Percentiles rank a stretch among this genome's conserved stretches.
phyloP scores from a whole-genome alignment of 2,329 filamentous ascomycete genomes.

The Calycina herbarum region DNA sequence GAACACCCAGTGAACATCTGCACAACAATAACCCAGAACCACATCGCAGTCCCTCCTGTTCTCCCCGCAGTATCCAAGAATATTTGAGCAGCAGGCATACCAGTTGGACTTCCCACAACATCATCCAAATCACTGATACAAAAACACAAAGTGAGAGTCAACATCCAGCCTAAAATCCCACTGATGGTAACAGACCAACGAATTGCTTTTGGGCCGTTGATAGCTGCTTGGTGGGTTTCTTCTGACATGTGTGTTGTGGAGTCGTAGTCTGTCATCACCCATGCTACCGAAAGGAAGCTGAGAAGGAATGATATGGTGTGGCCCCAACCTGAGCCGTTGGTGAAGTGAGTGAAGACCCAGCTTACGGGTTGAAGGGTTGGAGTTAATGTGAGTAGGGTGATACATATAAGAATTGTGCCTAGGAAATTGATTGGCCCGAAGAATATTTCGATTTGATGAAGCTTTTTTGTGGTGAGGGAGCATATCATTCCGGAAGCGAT shows the following conservation, averaged over 20 bases:
- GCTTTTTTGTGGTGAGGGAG: constrained; percentile 58
- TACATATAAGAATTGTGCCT: constrained; percentile 60
- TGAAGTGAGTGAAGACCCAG: constrained; percentile 62
- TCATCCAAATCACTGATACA: constrained; percentile 58
- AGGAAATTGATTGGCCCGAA: constrained; percentile 66
- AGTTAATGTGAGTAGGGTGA: constrained; percentile 57
- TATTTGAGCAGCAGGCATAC: constrained; percentile 59
- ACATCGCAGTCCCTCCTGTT: constrained; percentile 58
- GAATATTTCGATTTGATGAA: constrained; percentile 62
- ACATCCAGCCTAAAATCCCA: constrained; percentile 59
- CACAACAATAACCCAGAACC: constrained; percentile 61
- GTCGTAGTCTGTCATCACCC: constrained; percentile 71
- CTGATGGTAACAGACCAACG: constrained; percentile 59
- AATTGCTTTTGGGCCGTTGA: constrained; percentile 60
- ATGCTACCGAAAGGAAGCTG: constrained; percentile 54
- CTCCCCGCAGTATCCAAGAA: constrained; percentile 60
- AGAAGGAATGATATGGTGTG: constrained; percentile 62
- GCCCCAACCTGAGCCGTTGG: constrained; percentile 62
- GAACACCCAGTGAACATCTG: constrained; percentile 66
- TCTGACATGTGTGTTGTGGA: constrained; percentile 69
- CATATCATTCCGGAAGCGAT: constrained; percentile 57
- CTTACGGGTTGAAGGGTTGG: constrained; percentile 57
- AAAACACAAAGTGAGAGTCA: constrained; percentile 64
- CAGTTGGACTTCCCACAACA: constrained; percentile 57
- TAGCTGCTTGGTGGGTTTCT: constrained; percentile 64